A percentile compares a stretch with the other conserved stretches of the same genome.
These are phyloP conservation scores for Xylariaceae sp. DNA, from an alignment of 2,329 filamentous ascomycete genomes.

Conservation along the genomic window DNA sequence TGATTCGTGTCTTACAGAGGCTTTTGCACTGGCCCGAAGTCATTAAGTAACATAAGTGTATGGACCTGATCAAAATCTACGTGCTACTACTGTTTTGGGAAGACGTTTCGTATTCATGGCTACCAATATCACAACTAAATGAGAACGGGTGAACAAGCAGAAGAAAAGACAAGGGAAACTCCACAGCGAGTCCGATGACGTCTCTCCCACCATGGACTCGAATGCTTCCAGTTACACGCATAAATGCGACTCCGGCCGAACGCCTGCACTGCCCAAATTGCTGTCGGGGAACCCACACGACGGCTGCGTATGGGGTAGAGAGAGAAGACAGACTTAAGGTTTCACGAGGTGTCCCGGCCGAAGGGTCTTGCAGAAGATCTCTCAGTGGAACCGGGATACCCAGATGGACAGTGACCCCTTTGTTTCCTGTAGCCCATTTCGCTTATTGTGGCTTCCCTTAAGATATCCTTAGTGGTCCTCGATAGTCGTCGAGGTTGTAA, in stretches of 20 bases:
- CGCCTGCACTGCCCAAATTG: constrained; percentile 41
- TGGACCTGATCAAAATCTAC: not conserved
- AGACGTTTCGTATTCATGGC: constrained; percentile 22
- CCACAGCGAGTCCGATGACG: constrained; percentile 53
- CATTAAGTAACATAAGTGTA: not conserved
- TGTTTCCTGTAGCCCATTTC: not conserved
- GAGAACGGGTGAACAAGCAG: not conserved
- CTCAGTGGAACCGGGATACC: constrained; percentile 1
- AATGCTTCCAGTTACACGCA: constrained; percentile 30
- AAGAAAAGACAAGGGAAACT: constrained; percentile 11
- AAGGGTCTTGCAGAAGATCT: not conserved
- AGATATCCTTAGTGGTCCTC: not conserved
- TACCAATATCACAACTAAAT: constrained; percentile 7
- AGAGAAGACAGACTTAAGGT: constrained; percentile 67
- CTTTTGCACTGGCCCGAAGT: too few species aligned
- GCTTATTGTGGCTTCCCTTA: not conserved
- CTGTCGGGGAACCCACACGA: constrained; percentile 54
- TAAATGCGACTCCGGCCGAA: constrained; percentile 14
- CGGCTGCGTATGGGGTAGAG: constrained; percentile 37
- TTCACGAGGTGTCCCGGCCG: not conserved
- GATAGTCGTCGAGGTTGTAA: not conserved
- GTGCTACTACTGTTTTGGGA: not conserved
- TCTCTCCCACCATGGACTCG: constrained; percentile 65
- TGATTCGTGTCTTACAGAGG: too few species aligned
- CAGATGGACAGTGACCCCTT: constrained; percentile 13